Conservation (phyloP, 2,329 filamentous ascomycete species). For the Nigrospora oryzae region DNA sequence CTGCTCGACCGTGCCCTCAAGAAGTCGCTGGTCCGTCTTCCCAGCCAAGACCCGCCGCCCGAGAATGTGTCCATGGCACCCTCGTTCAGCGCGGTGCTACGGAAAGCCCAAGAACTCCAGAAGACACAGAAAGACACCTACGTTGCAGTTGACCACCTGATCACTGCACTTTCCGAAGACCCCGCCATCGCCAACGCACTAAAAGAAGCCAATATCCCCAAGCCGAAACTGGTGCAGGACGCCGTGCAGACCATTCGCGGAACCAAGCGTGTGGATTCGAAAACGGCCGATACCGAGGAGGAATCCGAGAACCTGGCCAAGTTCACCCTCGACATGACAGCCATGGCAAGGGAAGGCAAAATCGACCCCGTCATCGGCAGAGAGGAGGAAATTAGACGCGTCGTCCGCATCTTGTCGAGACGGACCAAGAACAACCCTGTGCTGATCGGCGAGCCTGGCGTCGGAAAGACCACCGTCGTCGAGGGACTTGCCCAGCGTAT, state of each 20-base stretch:
- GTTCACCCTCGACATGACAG: constrained; percentile 97
- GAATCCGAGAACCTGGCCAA: constrained; percentile 96
- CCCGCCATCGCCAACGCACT: constrained; percentile 62
- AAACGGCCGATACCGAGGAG: constrained; percentile 85
- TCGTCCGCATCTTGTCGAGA: constrained; percentile 83
- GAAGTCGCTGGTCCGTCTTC: constrained; percentile 81
- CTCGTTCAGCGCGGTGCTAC: constrained; percentile 71
- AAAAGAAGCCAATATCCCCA: constrained; percentile 83
- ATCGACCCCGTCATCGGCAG: constrained; percentile 95
- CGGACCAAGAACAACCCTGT: constrained; percentile 99
- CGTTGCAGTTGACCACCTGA: constrained; percentile 91
- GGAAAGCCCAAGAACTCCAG: constrained; percentile 79
- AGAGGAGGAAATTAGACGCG: constrained; percentile 90
- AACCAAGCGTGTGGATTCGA: constrained; percentile 88
- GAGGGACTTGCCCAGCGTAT: constrained; percentile 94
- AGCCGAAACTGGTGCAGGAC: constrained; percentile 79
- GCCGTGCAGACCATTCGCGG: constrained; percentile 90
- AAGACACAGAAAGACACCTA: constrained; percentile 97
- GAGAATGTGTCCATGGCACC: constrained; percentile 80
- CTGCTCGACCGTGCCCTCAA: constrained; percentile 82
- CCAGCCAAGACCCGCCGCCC: constrained; percentile 90
- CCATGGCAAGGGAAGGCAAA: constrained; percentile 92
- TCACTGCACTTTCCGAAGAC: constrained; percentile 78
- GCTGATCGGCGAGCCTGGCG: constrained; percentile 94
- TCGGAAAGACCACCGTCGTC: constrained; percentile 96